Conservation (phyloP, 805 yeast species). For the Lachancea dasiensis region DNA sequence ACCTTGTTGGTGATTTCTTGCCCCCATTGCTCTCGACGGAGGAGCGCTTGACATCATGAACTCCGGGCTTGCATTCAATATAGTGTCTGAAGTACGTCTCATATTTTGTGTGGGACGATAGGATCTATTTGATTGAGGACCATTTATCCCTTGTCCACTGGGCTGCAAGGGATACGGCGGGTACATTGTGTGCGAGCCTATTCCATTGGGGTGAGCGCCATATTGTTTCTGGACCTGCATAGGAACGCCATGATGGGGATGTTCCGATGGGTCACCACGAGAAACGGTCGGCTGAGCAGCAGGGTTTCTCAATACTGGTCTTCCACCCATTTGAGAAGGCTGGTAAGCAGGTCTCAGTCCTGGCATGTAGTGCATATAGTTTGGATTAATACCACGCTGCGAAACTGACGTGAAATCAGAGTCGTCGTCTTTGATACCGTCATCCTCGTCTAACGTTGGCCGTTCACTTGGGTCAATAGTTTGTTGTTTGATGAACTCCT, state of each 20-base stretch:
- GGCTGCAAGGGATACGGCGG: constrained; percentile 2
- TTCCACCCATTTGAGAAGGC: neutral
- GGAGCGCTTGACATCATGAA: constrained; percentile 28
- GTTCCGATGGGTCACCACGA: neutral
- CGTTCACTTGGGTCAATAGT: constrained; percentile 18
- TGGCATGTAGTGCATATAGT: constrained; percentile 31
- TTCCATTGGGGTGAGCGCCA: constrained; percentile 6
- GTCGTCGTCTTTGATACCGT: constrained; percentile 31
- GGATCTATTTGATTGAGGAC: constrained; percentile 3
- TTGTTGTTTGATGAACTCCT: constrained; percentile 16
- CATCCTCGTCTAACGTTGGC: constrained; percentile 19
- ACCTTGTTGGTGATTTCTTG: constrained; percentile 9
- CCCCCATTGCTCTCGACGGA: neutral
- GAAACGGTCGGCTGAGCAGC: neutral
- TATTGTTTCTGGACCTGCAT: neutral
- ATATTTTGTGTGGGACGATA: neutral
- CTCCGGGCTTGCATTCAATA: constrained; percentile 44
- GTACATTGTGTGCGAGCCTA: constrained; percentile 11
- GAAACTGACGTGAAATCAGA: constrained; percentile 77
- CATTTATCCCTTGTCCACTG: constrained; percentile 17
- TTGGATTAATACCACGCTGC: constrained; percentile 66
- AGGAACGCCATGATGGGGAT: constrained; percentile 1
- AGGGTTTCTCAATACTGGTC: neutral
- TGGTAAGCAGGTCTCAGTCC: neutral
- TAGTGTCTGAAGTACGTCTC: constrained; percentile 36